These are phyloP conservation scores for Dryadomyces sulphureus DNA, from an alignment of 2,329 filamentous ascomycete species.

Conservation along the genomic window DNA sequence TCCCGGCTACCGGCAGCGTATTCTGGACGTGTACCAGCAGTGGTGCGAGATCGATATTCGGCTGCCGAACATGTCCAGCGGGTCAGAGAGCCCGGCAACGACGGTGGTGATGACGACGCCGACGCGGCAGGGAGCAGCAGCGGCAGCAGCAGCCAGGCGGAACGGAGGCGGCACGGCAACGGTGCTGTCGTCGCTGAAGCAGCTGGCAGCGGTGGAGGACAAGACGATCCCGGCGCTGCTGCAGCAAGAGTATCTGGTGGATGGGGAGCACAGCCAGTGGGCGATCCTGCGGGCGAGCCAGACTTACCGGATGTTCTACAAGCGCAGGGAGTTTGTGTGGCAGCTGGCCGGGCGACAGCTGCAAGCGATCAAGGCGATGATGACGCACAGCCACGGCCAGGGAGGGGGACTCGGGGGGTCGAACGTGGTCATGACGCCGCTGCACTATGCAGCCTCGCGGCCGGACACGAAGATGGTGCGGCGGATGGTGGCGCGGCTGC, in stretches of 20 bases:
- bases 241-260: conserved; percentile 13
- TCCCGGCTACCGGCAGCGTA: conserved; percentile 14
- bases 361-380: conserved; percentile 27
- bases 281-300: conserved; percentile 34
- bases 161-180: background rate
- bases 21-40: conserved; percentile 22
- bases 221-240: conserved; percentile 20
- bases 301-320: conserved; percentile 26
- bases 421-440: conserved; percentile 20
- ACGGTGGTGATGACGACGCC: no score
- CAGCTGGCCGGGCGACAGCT: conserved; percentile 33
- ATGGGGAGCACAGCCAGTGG: conserved; percentile 25
- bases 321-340: conserved; percentile 24
- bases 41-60: conserved; percentile 25
- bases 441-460: conserved; percentile 20
- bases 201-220: conserved; percentile 11
- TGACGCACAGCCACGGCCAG: background rate
- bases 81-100: no score
- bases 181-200: background rate
- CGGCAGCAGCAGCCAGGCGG: no score
- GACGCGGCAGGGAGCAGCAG: no score
- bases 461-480: conserved; percentile 19
- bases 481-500: conserved; percentile 9
- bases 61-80: no score
- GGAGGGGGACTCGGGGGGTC: conserved; percentile 7